Percentiles rank a stretch among this genome's conserved stretches.
These are phyloP conservation scores for Colletotrichum sp. DNA, from an alignment of 2,329 filamentous ascomycete species.

Conservation along the genomic window DNA sequence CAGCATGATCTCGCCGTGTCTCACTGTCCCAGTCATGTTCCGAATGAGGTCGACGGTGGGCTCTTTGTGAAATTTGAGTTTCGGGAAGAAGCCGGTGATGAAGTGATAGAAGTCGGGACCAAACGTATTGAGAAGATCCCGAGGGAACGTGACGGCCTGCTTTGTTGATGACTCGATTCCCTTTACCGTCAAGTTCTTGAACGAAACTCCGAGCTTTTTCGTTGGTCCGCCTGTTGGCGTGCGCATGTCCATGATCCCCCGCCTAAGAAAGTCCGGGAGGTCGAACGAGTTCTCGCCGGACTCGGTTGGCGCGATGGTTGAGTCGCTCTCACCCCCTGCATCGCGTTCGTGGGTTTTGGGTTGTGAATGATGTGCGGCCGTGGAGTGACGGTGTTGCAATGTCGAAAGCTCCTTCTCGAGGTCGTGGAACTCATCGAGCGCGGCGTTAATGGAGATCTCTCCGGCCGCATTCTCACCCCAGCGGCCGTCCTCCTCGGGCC, in stretches of 20 bases:
- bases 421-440: conserved; percentile 23
- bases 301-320: conserved; percentile 1
- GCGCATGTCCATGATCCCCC: conserved; percentile 78
- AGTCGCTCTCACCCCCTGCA: conserved; percentile 12
- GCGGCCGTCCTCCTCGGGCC: conserved; percentile 23
- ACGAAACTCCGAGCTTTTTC: conserved; percentile 81
- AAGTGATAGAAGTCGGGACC: conserved; percentile 78
- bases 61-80: conserved; percentile 24
- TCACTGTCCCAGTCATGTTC: conserved; percentile 38
- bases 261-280: conserved; percentile 72
- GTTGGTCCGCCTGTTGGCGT: conserved; percentile 66
- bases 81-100: conserved; percentile 47
- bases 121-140: conserved; percentile 79
- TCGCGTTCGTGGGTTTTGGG: background rate
- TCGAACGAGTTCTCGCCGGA: conserved; percentile 52
- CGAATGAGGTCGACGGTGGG: conserved; percentile 32
- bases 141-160: conserved; percentile 75
- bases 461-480: conserved; percentile 29
- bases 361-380: background rate
- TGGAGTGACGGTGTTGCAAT: conserved; percentile 16
- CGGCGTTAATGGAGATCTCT: conserved; percentile 23
- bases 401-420: conserved; percentile 27
- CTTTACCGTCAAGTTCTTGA: conserved; percentile 77
- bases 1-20: conserved; percentile 42
- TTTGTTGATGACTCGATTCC: conserved; percentile 70